Evolutionary conservation across 768 basidiomycete genomes (phyloP), one percentile per base, ranked within the genome.

Genomic region (Phylloporus arenicola): DNA sequence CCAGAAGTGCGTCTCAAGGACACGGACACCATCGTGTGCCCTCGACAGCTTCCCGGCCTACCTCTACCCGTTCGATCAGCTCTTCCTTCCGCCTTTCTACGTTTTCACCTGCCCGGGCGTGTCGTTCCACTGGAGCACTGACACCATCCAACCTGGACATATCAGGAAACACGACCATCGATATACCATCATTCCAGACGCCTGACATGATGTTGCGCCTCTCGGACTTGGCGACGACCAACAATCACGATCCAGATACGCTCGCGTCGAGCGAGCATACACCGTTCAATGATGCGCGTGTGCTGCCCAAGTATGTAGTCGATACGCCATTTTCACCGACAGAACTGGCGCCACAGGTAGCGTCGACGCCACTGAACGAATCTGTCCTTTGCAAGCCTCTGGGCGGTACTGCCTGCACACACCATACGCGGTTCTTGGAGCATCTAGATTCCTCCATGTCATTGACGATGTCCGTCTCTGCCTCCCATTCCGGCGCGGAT

Each of bases 61-160:
- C 2, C 17, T 48, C 49, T 17, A 25, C 50, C 9, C 55, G 49
- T 24, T 39, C 50, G 11, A 43, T 19, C 3, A 51, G 60, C 9
- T 47, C 53, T 39, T 62, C 57, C 1, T 64, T 66, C 43, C 57
- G 55, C 30, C 52, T 68, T 16, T 68, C 64, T 3, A 43, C 55
- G 2, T 43, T 57, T 24, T 62, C 64, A 4, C 54, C 53, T 16
- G 25, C 55, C 39, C 45, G 39, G n/a, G 17, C 20, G 2, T 37
- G 10, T 33, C 49, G 47, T 43, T 19, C 46, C 16, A 27, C 22
- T 0, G 49, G 31, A 19, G 16, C 43, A 13, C 12, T 8, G 9
- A 25, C 30, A 5, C 44, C 2, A 0, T 10, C 47, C 0, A 29
- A 50, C 33, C 50, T 38, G 22, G 41, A 44, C 14, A 41, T 41